Conservation (phyloP, 2,329 filamentous ascomycete species). For the Blastomyces emzantsi region DNA sequence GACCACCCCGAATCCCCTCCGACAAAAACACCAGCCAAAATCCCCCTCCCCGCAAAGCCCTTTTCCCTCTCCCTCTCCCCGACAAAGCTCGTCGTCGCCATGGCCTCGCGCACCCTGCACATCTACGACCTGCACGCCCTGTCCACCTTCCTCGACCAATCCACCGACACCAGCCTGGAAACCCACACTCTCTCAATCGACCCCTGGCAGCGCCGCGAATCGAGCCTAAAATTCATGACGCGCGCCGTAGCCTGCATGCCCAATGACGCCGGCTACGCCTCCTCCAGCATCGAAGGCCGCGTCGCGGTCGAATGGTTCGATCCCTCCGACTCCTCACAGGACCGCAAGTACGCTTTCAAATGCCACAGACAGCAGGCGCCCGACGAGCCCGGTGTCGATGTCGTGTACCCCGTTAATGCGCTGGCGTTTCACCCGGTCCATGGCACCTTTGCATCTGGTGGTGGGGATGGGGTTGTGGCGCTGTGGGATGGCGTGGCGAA, state of each 20-base stretch:
- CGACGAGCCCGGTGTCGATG: conserved; percentile 53
- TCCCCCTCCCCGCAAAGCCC: conserved; percentile 73
- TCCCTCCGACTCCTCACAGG: conserved; percentile 73
- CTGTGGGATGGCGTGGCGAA: conserved; percentile 90
- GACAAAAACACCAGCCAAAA: conserved; percentile 44
- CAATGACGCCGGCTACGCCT: conserved; percentile 88
- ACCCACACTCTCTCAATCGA: conserved; percentile 47
- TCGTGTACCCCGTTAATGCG: conserved; percentile 87
- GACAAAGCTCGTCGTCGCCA: conserved; percentile 86
- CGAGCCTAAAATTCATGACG: conserved; percentile 92
- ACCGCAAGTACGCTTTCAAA: conserved; percentile 96
- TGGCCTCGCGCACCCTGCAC: conserved; percentile 86
- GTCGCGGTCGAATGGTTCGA: conserved; percentile 99
- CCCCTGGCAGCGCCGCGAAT: conserved; percentile 91
- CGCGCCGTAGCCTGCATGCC: conserved; percentile 93
- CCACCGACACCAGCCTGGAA: conserved; percentile 26
- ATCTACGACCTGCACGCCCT: conserved; percentile 82
- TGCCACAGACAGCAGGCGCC: conserved; percentile 64
- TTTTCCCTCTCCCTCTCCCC: conserved; percentile 72
- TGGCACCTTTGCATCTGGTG: conserved; percentile 81
- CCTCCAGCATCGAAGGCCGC: conserved; percentile 84
- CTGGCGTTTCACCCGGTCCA: conserved; percentile 75
- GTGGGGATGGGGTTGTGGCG: conserved; percentile 84
- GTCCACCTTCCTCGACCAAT: conserved; percentile 43
- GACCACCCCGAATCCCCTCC: conserved; percentile 6